These are phyloP conservation scores for Stipa capillata DNA, from an alignment of 176 grass and related monocot genomes.

Conservation along the genomic window DNA sequence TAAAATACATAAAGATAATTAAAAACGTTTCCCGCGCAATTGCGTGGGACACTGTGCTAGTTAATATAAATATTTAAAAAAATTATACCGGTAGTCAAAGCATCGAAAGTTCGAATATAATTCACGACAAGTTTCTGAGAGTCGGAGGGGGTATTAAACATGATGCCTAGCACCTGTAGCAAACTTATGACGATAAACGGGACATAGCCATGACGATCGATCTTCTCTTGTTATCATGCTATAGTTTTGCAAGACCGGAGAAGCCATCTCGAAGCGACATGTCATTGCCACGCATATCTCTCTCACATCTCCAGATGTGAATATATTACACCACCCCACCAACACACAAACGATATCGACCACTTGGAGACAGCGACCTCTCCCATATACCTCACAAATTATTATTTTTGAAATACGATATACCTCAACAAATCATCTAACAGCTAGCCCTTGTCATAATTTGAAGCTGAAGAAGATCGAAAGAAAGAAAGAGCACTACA, in stretches of 20 bases:
- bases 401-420: too few relatives aligned
- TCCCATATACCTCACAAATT: neutral
- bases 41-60: too few relatives aligned
- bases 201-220: neutral
- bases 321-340: neutral
- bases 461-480: neutral
- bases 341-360: constrained; percentile 3
- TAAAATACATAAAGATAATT: too few relatives aligned
- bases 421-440: neutral
- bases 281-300: neutral
- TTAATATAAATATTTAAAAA: too few relatives aligned
- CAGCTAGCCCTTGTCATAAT: neutral
- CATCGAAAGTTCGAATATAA: too few relatives aligned
- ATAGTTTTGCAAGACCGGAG: neutral
- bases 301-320: neutral
- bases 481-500: neutral
- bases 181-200: neutral
- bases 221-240: neutral
- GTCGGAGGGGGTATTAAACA: too few relatives aligned
- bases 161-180: neutral
- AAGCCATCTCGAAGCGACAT: neutral
- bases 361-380: constrained; percentile 19
- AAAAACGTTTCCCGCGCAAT: too few relatives aligned
- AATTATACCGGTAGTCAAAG: too few relatives aligned
- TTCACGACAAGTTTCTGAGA: too few relatives aligned